Conservation (phyloP, 768 basidiomycete species). For the Dentipellis sp. region DNA sequence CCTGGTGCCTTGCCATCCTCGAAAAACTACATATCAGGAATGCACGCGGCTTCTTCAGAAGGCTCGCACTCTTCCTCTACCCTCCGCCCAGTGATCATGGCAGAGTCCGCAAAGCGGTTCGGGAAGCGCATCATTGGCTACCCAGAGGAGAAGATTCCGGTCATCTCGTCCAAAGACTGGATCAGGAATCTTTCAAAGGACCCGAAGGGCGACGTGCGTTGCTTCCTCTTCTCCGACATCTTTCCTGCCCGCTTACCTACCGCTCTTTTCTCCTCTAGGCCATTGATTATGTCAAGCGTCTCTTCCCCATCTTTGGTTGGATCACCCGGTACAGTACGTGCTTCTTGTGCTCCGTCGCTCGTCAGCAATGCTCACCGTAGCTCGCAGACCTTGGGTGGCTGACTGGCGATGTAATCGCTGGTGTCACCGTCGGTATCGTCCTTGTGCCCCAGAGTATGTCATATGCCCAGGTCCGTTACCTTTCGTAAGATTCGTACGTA, state of each 20-base stretch:
- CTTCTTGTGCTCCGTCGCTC: neutral
- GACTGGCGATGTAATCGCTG: slow-evolving; percentile 81
- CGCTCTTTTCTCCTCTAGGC: slow-evolving; percentile 29
- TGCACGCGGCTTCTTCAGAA: neutral
- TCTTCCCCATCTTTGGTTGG: slow-evolving; percentile 87
- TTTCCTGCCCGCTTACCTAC: slow-evolving; percentile 1
- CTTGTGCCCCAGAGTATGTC: slow-evolving; percentile 93
- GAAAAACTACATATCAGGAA: neutral
- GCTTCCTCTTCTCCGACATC: neutral
- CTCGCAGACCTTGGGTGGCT: slow-evolving; percentile 53
- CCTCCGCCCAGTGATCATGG: slow-evolving; percentile 23
- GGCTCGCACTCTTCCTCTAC: neutral
- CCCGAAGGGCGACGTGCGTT: slow-evolving; percentile 43
- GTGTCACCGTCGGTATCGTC: slow-evolving; percentile 90
- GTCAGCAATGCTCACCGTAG: neutral
- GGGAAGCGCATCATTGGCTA: slow-evolving; percentile 52
- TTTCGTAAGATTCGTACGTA: neutral
- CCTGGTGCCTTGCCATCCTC: neutral
- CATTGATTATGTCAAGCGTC: slow-evolving; percentile 50
- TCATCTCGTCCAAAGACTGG: slow-evolving; percentile 54
- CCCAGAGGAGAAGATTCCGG: slow-evolving; percentile 49
- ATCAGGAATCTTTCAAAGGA: slow-evolving; percentile 28
- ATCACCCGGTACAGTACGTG: slow-evolving; percentile 75
- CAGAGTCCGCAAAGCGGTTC: slow-evolving; percentile 30
- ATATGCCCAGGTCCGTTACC: slow-evolving; percentile 53